Base-by-base conservation (phyloP, 768 basidiomycete species). In the Ephemerocybe angulata region DNA sequence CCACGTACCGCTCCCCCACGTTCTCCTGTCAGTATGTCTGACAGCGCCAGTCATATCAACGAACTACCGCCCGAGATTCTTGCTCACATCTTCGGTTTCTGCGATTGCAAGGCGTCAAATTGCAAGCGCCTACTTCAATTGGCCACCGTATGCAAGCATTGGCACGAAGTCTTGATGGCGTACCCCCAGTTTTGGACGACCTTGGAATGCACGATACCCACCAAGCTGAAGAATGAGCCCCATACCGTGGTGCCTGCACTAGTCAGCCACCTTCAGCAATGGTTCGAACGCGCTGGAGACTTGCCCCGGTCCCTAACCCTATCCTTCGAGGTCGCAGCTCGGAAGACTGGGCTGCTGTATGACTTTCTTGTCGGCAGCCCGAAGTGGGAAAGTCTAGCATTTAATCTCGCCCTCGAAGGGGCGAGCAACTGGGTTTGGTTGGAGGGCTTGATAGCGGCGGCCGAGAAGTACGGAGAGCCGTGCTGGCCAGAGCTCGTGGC, bases 31-130 rank as follows among this genome's bases (percentile, higher is more conserved):
- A 13, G 7, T 4, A 50, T 50, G 48, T 13, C 48, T 35, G 2
- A n/a, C n/a, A n/a, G n/a, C n/a, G n/a, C 43, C 15, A n/a, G 10
- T 27, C 33, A 15, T 12, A 40, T 54, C 21, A 48, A 54, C 21
- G 5, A 11, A 28, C 49, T 58, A 13, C 58, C 58, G 19, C 58
- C 54, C 28, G 58, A 58, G 38, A 50, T 58, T 13, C 58, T 58
- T 29, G 54, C 58, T 8, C 58, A 55, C 40, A 47, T 55, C 50
- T 52, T 58, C 43, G 28, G 43, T n/a, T 51, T 30, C 31, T 50
- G 27, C 19, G 48, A 50, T 24, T 50, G n/a, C 48, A 6, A 50
- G 21, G 30, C 19, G 13, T 11, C 13, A 15, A 50, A 50, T 29
- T 35, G 24, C 31, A 33, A n/a, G 12, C 12, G 48, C 19, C 27